A percentile compares a stretch with the other conserved stretches of the same genome.
These are phyloP conservation scores for Mycena amicta DNA, from an alignment of 768 basidiomycete genomes.

Conservation along the genomic window DNA sequence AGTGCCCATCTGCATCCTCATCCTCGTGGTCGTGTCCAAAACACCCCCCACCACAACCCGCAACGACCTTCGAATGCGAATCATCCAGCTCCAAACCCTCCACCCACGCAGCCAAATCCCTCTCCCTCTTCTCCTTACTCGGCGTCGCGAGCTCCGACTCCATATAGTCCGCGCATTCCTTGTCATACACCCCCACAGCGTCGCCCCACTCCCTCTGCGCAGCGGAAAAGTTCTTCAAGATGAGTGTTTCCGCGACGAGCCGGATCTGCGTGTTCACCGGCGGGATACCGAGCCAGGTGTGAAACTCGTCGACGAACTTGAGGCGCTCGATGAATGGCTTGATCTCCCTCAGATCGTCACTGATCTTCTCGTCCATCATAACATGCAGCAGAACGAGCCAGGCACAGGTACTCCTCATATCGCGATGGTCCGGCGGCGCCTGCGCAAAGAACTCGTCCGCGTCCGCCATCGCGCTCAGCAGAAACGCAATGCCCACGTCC, in stretches of 20 bases:
- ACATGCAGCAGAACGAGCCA: conserved; percentile 38
- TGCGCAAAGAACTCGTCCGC: conserved; percentile 38
- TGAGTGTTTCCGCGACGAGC: background rate
- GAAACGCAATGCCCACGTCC: conserved; percentile 41
- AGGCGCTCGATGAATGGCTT: conserved; percentile 26
- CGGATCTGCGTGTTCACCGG: background rate
- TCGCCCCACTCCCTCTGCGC: background rate
- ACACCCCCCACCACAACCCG: background rate
- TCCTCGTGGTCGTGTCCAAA: background rate
- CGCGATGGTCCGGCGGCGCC: conserved; percentile 44
- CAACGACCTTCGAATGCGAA: background rate
- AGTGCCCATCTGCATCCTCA: background rate
- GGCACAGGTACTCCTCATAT: conserved; percentile 42
- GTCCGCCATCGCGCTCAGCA: conserved; percentile 44
- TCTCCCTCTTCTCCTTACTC: background rate
- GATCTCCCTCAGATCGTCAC: conserved; percentile 38
- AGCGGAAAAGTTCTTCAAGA: background rate
- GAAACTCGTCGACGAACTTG: background rate
- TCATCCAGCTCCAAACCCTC: background rate
- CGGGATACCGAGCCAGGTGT: background rate
- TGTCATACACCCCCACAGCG: background rate
- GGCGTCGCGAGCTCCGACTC: background rate
- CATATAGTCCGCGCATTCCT: background rate
- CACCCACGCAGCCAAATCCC: background rate
- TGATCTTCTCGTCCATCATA: conserved; percentile 40